phyloP scores from a whole-genome alignment of 306 rosid species.

The Lagenaria siceraria region DNA sequence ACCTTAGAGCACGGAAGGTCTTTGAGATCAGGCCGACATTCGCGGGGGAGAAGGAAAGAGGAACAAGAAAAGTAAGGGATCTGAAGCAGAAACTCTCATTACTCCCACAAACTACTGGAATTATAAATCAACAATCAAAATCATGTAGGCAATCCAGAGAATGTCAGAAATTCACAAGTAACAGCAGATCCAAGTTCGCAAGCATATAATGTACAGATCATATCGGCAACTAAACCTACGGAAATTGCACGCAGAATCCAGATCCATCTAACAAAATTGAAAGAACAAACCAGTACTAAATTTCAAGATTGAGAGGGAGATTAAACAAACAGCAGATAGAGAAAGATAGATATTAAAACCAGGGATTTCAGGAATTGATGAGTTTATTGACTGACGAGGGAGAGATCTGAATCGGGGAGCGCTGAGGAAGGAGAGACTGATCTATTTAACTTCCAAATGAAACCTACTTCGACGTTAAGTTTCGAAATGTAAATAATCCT shows the following conservation, averaged over 20 bases:
- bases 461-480: not conserved
- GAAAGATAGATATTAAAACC: not conserved
- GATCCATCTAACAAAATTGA: not conserved
- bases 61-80: not conserved
- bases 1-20: not conserved
- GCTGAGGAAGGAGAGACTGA: not conserved
- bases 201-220: not conserved
- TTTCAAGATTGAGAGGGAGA: not conserved
- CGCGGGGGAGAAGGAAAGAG: too few relatives aligned
- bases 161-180: not conserved
- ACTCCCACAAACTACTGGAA: not conserved
- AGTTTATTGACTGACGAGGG: not conserved
- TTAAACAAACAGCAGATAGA: not conserved
- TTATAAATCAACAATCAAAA: not conserved
- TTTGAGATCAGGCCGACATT: not conserved
- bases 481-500: not conserved
- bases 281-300: not conserved
- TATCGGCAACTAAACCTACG: not conserved
- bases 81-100: not conserved
- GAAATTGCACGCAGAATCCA: not conserved
- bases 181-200: not conserved
- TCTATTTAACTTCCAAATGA: not conserved
- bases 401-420: slow-evolving; percentile 4
- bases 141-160: not conserved
- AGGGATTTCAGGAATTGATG: not conserved